Evolutionary conservation across 208 protist species (phyloP).

Genomic region (Herpetomonas tarakana): DNA sequence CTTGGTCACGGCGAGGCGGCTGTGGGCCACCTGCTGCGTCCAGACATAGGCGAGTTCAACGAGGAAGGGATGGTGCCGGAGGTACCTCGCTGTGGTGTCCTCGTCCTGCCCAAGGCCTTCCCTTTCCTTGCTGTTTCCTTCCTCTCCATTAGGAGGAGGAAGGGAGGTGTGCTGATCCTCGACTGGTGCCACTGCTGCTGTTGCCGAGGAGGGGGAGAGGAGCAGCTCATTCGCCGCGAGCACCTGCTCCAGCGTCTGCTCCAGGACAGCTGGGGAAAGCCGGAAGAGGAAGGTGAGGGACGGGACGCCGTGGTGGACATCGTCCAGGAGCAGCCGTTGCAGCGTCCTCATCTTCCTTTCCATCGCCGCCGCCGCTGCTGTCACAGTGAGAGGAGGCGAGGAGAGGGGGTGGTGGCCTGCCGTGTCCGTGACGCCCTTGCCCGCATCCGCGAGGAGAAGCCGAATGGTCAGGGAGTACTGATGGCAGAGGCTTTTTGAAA

Average conservation of each 20-base stretch:
- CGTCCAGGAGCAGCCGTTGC: slow-evolving; percentile 30
- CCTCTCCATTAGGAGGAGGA: no score
- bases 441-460: no score
- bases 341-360: slow-evolving; percentile 18
- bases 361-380: neutral
- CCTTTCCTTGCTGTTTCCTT: neutral
- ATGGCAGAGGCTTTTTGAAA: slow-evolving; percentile 11
- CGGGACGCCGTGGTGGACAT: slow-evolving; percentile 28
- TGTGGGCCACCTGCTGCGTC: slow-evolving; percentile 40
- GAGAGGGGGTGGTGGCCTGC: no score
- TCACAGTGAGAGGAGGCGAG: no score
- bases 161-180: no score
- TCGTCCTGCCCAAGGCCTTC: neutral
- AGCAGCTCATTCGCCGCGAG: slow-evolving; percentile 11
- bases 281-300: slow-evolving; percentile 17
- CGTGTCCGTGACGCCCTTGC: no score
- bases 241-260: slow-evolving; percentile 21
- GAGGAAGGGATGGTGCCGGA: slow-evolving; percentile 30
- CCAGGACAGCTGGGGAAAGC: slow-evolving; percentile 16
- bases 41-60: slow-evolving; percentile 60
- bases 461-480: no score
- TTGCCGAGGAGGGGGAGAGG: no score
- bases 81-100: neutral
- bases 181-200: no score
- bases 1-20: no score